These are phyloP conservation scores for Saitozyma podzolica DNA, from an alignment of 768 basidiomycete genomes.

Conservation along the genomic window DNA sequence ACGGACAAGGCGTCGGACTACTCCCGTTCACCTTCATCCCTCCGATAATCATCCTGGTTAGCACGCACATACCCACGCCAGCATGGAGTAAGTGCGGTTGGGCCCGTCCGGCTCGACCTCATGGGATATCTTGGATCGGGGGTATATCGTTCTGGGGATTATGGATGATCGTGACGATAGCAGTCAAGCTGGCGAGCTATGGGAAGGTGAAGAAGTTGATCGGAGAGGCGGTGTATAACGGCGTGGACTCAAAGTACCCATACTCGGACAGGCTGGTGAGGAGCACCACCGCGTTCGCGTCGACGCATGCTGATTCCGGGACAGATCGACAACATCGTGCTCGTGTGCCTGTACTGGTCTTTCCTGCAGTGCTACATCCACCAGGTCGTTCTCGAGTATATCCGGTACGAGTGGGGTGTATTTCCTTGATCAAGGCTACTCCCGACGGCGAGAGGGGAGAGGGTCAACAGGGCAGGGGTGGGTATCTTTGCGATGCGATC, in stretches of 20 bases:
- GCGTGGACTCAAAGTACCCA: slow-evolving; percentile 5
- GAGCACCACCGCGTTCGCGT: neutral
- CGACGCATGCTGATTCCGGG: too few relatives aligned
- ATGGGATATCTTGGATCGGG: slow-evolving; percentile 9
- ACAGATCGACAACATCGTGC: slow-evolving; percentile 13
- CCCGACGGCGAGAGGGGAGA: too few relatives aligned
- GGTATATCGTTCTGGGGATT: slow-evolving; percentile 1
- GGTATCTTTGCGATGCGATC: too few relatives aligned
- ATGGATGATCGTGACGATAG: slow-evolving; percentile 9
- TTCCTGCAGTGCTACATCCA: slow-evolving; percentile 6
- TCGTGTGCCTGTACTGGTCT: slow-evolving; percentile 3
- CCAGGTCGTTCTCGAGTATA: too few relatives aligned
- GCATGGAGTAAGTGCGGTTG: slow-evolving; percentile 3
- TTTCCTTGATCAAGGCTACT: too few relatives aligned
- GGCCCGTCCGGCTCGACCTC: slow-evolving; percentile 3
- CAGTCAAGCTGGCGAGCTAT: slow-evolving; percentile 9
- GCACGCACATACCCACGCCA: slow-evolving; percentile 6
- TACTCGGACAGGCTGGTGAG: slow-evolving; percentile 13
- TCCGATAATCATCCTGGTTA: neutral
- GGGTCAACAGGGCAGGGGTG: too few relatives aligned
- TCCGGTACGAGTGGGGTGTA: too few relatives aligned
- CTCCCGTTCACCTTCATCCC: slow-evolving; percentile 11
- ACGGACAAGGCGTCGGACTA: slow-evolving; percentile 10
- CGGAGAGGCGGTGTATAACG: slow-evolving; percentile 7
- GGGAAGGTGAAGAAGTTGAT: slow-evolving; percentile 3